Evolutionary conservation across 768 basidiomycete genomes (phyloP).

Genomic region (Epithele typhae): DNA sequence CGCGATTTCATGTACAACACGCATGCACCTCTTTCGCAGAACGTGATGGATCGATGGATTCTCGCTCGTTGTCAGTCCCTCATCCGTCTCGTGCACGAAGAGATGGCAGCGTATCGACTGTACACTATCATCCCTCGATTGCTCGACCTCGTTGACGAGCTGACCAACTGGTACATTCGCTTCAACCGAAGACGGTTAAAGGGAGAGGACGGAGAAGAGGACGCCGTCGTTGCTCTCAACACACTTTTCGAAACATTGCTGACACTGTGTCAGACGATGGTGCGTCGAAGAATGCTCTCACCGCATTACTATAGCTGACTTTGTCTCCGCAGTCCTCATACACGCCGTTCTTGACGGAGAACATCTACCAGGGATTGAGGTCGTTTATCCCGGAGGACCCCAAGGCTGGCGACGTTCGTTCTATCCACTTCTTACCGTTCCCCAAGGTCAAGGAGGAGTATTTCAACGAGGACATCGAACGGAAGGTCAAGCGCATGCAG

Average conservation of each 20-base stretch:
- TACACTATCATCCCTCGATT: constrained; percentile 97
- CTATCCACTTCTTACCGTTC: constrained; percentile 93
- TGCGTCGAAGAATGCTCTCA: constrained; percentile 31
- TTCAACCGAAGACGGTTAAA: constrained; percentile 96
- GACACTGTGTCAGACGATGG: constrained; percentile 94
- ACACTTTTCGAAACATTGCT: constrained; percentile 94
- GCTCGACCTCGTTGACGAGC: constrained; percentile 87
- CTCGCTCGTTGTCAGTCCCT: constrained; percentile 97
- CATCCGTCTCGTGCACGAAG: constrained; percentile 84
- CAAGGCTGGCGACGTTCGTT: constrained; percentile 72
- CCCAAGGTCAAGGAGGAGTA: constrained; percentile 92
- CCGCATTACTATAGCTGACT: neutral
- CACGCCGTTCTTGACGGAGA: constrained; percentile 97
- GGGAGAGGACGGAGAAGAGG: constrained; percentile 88
- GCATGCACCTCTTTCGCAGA: constrained; percentile 76
- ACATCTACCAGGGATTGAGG: constrained; percentile 87
- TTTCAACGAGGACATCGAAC: constrained; percentile 89
- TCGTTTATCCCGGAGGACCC: constrained; percentile 80
- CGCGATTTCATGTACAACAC: constrained; percentile 82
- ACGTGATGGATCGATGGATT: constrained; percentile 99
- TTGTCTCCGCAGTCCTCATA: constrained; percentile 73
- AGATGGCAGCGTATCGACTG: constrained; percentile 96
- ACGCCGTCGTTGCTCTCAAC: constrained; percentile 85
- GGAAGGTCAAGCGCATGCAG: constrained; percentile 93
- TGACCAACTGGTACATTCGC: constrained; percentile 99